Conservation (phyloP, 2,329 filamentous ascomycete species). For the Fusarium sulawesiense region DNA sequence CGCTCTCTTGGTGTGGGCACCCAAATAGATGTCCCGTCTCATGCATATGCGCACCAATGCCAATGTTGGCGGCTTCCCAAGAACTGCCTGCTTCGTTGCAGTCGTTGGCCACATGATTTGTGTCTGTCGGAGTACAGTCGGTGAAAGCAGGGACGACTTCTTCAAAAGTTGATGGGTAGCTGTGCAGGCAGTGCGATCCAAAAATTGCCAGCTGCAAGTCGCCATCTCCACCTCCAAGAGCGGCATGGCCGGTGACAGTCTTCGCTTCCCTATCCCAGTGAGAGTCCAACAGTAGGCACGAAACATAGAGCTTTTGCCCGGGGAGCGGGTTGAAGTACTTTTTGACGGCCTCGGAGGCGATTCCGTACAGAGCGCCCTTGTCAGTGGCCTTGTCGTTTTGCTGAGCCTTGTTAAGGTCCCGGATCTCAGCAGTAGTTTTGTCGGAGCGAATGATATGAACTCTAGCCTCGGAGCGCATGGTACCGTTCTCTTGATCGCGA, state of each 20-base stretch:
- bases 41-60: constrained; percentile 92
- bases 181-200: constrained; percentile 91
- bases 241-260: constrained; percentile 82
- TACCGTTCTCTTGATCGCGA: constrained; percentile 75
- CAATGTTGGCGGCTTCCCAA: constrained; percentile 95
- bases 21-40: constrained; percentile 92
- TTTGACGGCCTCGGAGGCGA: constrained; percentile 81
- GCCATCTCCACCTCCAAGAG: constrained; percentile 79
- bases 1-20: constrained; percentile 87
- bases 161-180: constrained; percentile 88
- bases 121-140: constrained; percentile 91
- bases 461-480: constrained; percentile 90
- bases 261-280: constrained; percentile 83
- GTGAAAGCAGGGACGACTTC: constrained; percentile 90
- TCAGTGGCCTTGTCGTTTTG: constrained; percentile 77
- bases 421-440: constrained; percentile 86
- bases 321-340: constrained; percentile 78
- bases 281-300: constrained; percentile 85
- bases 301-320: constrained; percentile 89
- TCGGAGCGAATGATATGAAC: constrained; percentile 86
- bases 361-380: constrained; percentile 78
- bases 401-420: constrained; percentile 81
- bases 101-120: constrained; percentile 82
- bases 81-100: constrained; percentile 87
- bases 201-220: constrained; percentile 87